Conservation (phyloP, 2,329 filamentous ascomycete species). For the Exophiala spinifera region DNA sequence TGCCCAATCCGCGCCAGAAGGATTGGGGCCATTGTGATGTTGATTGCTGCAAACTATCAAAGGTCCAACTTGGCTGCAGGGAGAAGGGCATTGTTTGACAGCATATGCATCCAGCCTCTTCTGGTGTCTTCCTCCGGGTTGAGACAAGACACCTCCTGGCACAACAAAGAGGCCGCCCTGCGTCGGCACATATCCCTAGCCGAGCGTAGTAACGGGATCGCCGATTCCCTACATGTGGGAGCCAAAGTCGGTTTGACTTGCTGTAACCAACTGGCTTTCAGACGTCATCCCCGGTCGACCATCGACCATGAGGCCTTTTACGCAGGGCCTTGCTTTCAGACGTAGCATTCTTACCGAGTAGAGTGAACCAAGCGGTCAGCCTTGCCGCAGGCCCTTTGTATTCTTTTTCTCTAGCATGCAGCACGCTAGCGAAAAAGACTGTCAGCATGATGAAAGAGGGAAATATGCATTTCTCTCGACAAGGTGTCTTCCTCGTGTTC, state of each 20-base stretch:
- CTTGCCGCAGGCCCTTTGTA: too few relatives aligned
- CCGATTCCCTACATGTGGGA: neutral
- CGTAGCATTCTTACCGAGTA: too few relatives aligned
- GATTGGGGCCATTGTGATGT: neutral
- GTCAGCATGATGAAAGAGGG: too few relatives aligned
- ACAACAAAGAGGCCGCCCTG: neutral
- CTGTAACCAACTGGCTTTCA: neutral
- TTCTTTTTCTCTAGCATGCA: too few relatives aligned
- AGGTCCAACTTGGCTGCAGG: neutral
- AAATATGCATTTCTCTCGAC: too few relatives aligned
- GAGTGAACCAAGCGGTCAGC: too few relatives aligned
- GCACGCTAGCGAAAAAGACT: too few relatives aligned
- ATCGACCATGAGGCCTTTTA: too few relatives aligned
- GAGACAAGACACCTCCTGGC: neutral
- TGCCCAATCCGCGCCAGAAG: neutral
- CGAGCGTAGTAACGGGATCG: neutral
- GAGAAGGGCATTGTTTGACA: neutral
- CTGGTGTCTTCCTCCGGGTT: neutral
- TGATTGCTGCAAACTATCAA: neutral
- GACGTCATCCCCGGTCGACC: neutral
- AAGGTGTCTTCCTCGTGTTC: too few relatives aligned
- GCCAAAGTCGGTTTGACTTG: neutral
- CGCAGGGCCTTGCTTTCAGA: too few relatives aligned
- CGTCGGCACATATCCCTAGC: neutral
- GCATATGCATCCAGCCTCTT: neutral